Conservation (phyloP, 495 filamentous ascomycete species). For the Talaromyces proteolyticus region DNA sequence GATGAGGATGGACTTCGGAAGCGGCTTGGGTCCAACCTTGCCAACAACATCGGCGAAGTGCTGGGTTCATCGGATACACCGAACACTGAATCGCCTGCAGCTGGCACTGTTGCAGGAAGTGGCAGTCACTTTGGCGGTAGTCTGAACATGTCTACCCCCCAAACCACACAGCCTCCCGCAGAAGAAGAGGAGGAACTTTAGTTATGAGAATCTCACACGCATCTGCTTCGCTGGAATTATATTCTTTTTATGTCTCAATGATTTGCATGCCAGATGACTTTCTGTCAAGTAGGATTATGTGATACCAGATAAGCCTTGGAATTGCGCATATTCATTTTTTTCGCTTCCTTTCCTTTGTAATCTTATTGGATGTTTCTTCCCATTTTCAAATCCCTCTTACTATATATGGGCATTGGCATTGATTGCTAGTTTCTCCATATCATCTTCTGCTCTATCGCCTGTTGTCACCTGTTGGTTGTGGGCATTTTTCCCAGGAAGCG, state of each 20-base stretch:
- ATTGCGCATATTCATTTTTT: not conserved
- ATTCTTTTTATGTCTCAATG: not conserved
- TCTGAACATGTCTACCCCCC: not conserved
- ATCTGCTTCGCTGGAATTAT: no score
- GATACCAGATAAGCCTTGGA: not conserved
- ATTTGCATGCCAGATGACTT: not conserved
- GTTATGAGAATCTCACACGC: not conserved
- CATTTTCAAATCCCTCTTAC: no score
- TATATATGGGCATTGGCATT: no score
- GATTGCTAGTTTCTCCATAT: no score
- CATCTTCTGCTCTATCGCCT: no score
- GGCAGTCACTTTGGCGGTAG: constrained; percentile 5
- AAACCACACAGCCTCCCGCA: not conserved
- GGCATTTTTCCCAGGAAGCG: no score
- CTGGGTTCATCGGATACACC: constrained; percentile 10
- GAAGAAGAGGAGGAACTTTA: constrained; percentile 6
- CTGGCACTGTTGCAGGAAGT: not conserved
- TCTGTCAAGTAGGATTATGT: not conserved
- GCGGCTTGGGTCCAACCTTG: constrained; percentile 37
- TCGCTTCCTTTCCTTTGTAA: not conserved
- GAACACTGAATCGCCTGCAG: not conserved
- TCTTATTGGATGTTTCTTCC: not conserved
- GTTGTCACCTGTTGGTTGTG: no score
- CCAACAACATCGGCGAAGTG: constrained; percentile 30
- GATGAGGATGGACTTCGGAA: constrained; percentile 49